phyloP scores from a whole-genome alignment of 352 stramenopile species.

The Phytophthora multivora region DNA sequence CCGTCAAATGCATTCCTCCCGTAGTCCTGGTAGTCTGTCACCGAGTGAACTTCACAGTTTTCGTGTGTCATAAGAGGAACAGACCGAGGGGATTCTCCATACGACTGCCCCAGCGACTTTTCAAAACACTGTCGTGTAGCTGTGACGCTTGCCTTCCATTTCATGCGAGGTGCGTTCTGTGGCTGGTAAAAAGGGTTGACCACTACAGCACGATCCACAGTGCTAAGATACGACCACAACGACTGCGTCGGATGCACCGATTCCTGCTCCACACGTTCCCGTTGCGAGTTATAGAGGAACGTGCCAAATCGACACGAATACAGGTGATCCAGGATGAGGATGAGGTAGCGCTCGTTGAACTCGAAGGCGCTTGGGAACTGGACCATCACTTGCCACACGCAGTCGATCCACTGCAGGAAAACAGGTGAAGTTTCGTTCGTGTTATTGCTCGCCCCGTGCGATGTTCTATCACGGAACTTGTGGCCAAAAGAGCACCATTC shows the following conservation, averaged over 20 bases:
- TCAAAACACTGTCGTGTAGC: conserved; percentile 68
- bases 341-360: conserved; percentile 86
- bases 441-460: conserved; percentile 51
- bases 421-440: conserved; percentile 96
- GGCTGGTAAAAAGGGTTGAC: conserved; percentile 78
- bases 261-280: conserved; percentile 61
- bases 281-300: conserved; percentile 96
- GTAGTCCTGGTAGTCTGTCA: conserved; percentile 25
- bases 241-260: conserved; percentile 60
- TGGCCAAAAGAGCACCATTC: conserved; percentile 91
- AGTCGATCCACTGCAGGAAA: conserved; percentile 94
- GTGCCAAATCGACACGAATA: conserved; percentile 90
- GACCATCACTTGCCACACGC: conserved; percentile 78
- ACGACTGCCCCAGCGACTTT: conserved; percentile 8
- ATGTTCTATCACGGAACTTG: conserved; percentile 84
- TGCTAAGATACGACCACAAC: conserved; percentile 79
- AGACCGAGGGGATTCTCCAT: conserved; percentile 10
- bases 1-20: conserved; percentile 19
- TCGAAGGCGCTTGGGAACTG: conserved; percentile 86
- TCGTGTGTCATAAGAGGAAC: conserved; percentile 25
- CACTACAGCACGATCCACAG: conserved; percentile 63
- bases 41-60: conserved; percentile 34
- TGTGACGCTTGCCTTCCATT: conserved; percentile 60
- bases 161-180: conserved; percentile 45
- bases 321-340: conserved; percentile 81